phyloP scores from a whole-genome alignment of 2,329 filamentous ascomycete species.

The Gremmenia infestans region DNA sequence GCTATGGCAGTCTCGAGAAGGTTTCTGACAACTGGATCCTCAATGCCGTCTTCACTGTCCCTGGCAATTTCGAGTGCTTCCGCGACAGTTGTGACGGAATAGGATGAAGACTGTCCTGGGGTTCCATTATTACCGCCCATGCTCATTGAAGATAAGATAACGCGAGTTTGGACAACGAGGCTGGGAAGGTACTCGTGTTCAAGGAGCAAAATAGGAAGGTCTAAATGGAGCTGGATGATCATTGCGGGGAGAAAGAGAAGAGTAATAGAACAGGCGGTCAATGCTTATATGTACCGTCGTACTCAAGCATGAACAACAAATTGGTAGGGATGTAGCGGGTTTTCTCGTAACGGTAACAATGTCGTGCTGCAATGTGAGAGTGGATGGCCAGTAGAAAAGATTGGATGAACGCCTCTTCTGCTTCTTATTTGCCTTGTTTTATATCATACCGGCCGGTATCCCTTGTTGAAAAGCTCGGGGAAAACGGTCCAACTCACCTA shows the following conservation, averaged over 20 bases:
- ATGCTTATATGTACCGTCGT: neutral
- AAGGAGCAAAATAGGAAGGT: conserved; percentile 22
- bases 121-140: conserved; percentile 20
- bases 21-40: conserved; percentile 56
- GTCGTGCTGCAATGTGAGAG: neutral
- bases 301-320: neutral
- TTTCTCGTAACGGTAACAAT: neutral
- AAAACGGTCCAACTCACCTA: too few species aligned
- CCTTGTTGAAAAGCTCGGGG: too few species aligned
- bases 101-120: conserved; percentile 10
- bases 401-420: too few species aligned
- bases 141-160: conserved; percentile 17
- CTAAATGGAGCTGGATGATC: conserved; percentile 14
- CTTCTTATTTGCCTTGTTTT: too few species aligned
- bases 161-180: conserved; percentile 11
- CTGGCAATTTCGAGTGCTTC: conserved; percentile 72
- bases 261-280: conserved; percentile 1
- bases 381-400: too few species aligned
- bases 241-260: conserved; percentile 17
- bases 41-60: conserved; percentile 61
- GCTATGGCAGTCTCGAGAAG: conserved; percentile 61
- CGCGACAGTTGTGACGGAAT: conserved; percentile 39
- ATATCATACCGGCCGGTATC: too few species aligned
- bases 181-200: conserved; percentile 10
- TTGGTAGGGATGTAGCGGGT: conserved; percentile 1